Conservation (phyloP, 371 early-diverging fungal species). For the Conidiobolus incongruus region DNA sequence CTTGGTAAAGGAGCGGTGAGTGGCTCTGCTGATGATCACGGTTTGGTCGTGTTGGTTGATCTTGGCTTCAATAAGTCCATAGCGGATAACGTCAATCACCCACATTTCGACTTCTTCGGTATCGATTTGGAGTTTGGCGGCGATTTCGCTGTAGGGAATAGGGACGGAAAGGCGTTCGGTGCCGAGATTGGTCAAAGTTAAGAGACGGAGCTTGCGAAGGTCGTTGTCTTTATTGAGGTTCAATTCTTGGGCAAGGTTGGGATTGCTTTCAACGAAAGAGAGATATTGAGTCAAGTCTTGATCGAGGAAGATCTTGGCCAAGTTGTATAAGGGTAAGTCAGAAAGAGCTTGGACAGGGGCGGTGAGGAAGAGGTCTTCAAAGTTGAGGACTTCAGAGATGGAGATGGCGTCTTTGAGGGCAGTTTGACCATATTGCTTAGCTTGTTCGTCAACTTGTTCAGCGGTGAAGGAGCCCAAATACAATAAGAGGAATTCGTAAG, state of each 20-base stretch:
- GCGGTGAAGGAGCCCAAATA: conserved; percentile 26
- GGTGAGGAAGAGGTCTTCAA: conserved; percentile 54
- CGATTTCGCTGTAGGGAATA: conserved; percentile 48
- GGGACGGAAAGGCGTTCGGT: conserved; percentile 40
- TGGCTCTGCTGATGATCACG: conserved; percentile 15
- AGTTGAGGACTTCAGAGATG: conserved; percentile 48
- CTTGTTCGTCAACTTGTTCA: conserved; percentile 16
- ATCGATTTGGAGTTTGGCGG: conserved; percentile 64
- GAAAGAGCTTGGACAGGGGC: conserved; percentile 45
- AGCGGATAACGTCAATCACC: conserved; percentile 34
- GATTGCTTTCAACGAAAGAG: conserved; percentile 14
- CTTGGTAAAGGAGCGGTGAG: neutral
- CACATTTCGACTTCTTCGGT: conserved; percentile 50
- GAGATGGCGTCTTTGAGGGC: conserved; percentile 45
- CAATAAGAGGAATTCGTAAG: conserved; percentile 41
- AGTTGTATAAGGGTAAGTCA: conserved; percentile 22
- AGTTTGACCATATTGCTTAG: conserved; percentile 16
- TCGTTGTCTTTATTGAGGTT: conserved; percentile 25
- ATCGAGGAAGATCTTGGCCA: conserved; percentile 53
- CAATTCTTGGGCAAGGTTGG: neutral
- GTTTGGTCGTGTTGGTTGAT: conserved; percentile 73
- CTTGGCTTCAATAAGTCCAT: conserved; percentile 82
- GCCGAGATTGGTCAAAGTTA: conserved; percentile 64
- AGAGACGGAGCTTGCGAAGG: conserved; percentile 58
- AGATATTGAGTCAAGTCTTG: conserved; percentile 43